phyloP scores from a whole-genome alignment of 306 rosid genomes.

The Betula pendula region DNA sequence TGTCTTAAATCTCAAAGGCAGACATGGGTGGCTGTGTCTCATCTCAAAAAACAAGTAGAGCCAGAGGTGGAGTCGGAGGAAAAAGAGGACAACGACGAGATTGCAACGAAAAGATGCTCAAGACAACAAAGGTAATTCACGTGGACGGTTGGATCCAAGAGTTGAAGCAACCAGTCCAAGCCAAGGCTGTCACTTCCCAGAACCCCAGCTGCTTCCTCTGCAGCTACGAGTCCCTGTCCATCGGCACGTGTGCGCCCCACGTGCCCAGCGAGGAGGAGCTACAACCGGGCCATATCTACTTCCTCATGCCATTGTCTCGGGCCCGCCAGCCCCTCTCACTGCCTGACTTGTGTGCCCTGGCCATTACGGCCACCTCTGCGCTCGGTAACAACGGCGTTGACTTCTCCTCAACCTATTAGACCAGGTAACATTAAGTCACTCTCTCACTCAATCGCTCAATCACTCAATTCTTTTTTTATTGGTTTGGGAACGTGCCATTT shows the following conservation, averaged over 20 bases:
- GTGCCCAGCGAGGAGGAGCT: slow-evolving; percentile 57
- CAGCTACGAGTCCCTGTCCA: slow-evolving; percentile 57
- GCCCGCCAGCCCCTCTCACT: slow-evolving; percentile 51
- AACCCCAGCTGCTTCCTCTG: slow-evolving; percentile 51
- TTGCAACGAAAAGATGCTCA: slow-evolving; percentile 39
- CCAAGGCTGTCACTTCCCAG: slow-evolving; percentile 41
- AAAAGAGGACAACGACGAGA: slow-evolving; percentile 15
- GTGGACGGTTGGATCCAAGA: slow-evolving; percentile 43
- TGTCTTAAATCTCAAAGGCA: neutral
- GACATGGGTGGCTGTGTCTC: slow-evolving; percentile 58
- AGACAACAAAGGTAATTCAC: slow-evolving; percentile 48
- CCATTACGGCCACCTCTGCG: slow-evolving; percentile 58
- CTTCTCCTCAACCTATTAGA: neutral
- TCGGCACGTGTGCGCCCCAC: slow-evolving; percentile 56
- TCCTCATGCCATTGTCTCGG: slow-evolving; percentile 50
- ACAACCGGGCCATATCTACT: slow-evolving; percentile 66
- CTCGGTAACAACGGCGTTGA: slow-evolving; percentile 22
- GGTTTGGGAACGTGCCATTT: neutral
- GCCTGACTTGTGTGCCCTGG: slow-evolving; percentile 59
- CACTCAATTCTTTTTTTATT: neutral
- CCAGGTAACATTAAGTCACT: neutral
- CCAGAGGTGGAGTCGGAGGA: neutral
- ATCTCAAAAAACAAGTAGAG: neutral
- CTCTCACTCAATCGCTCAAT: too few species aligned
- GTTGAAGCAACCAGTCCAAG: slow-evolving; percentile 43